Percentiles rank a stretch among this genome's conserved stretches.
These are phyloP conservation scores for Endoconidiophora polonica DNA, from an alignment of 2,329 filamentous ascomycete species.

Conservation along the genomic window DNA sequence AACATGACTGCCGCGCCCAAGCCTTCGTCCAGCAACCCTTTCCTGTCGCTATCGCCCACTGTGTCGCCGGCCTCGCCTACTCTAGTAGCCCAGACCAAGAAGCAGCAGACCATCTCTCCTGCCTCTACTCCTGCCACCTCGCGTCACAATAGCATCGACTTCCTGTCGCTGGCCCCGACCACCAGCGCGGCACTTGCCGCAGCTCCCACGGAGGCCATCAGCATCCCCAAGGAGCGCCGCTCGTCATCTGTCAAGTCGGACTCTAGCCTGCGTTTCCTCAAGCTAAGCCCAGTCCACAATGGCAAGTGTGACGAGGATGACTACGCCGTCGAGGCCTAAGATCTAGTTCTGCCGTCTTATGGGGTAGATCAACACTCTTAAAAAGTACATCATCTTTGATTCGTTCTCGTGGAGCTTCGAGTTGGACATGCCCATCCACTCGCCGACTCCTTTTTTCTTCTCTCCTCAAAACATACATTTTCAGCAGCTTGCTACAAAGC, in stretches of 20 bases:
- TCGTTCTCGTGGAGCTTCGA: not conserved
- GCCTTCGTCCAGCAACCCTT: constrained; percentile 17
- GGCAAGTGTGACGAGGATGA: constrained; percentile 42
- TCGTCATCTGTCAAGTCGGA: constrained; percentile 37
- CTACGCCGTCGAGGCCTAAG: constrained; percentile 21
- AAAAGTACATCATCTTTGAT: too few species aligned
- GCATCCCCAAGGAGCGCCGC: constrained; percentile 25
- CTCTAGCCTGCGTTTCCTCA: constrained; percentile 33
- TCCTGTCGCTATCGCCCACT: constrained; percentile 42
- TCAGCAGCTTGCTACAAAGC: too few species aligned
- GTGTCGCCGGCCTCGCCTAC: constrained; percentile 40
- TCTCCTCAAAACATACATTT: not conserved
- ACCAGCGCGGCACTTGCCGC: not conserved
- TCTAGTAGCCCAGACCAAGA: constrained; percentile 18
- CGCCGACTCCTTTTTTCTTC: not conserved
- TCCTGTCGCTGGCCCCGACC: constrained; percentile 13
- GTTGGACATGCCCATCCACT: constrained; percentile 10
- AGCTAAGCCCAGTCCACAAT: constrained; percentile 48
- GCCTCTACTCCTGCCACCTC: constrained; percentile 13
- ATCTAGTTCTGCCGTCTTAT: not conserved
- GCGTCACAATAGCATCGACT: constrained; percentile 16
- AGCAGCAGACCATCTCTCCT: not conserved
- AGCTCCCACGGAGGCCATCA: constrained; percentile 16
- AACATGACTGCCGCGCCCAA: not conserved
- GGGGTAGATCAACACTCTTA: not conserved